These are phyloP conservation scores for Elymus sibiricus DNA, from an alignment of 176 grass and related monocot genomes.

Conservation along the genomic window DNA sequence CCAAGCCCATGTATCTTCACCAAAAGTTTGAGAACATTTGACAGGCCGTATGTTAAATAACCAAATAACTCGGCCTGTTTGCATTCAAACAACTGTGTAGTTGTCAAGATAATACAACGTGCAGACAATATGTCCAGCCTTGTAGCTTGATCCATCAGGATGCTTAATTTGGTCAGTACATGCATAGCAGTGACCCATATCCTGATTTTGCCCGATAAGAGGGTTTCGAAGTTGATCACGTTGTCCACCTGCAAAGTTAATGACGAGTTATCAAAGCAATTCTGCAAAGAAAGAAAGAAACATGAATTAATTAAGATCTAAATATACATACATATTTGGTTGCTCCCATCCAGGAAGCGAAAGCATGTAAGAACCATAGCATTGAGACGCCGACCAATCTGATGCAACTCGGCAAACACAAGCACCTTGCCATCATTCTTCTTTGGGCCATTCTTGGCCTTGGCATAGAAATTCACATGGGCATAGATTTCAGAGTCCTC, in stretches of 20 bases:
- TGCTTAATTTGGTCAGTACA: background rate
- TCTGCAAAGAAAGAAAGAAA: background rate
- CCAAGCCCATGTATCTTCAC: too few relatives aligned
- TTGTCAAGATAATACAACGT: background rate
- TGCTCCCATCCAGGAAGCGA: background rate
- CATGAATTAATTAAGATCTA: background rate
- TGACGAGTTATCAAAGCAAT: background rate
- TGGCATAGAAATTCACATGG: constrained; percentile 11
- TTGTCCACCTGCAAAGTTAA: background rate
- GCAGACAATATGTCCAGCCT: background rate
- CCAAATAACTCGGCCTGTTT: background rate
- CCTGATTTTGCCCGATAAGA: background rate
- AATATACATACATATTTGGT: background rate
- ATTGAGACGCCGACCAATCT: background rate
- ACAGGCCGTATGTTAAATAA: background rate
- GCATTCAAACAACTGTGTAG: background rate
- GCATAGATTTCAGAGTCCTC: background rate
- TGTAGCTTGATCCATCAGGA: background rate
- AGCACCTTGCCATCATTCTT: background rate
- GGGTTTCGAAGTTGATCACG: background rate
- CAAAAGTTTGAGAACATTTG: background rate
- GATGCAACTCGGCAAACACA: background rate
- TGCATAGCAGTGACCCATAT: background rate
- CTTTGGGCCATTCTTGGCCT: background rate
- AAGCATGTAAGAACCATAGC: background rate